phyloP scores from a whole-genome alignment of 108 stramenopile genomes.

The Nitzschia sp. region DNA sequence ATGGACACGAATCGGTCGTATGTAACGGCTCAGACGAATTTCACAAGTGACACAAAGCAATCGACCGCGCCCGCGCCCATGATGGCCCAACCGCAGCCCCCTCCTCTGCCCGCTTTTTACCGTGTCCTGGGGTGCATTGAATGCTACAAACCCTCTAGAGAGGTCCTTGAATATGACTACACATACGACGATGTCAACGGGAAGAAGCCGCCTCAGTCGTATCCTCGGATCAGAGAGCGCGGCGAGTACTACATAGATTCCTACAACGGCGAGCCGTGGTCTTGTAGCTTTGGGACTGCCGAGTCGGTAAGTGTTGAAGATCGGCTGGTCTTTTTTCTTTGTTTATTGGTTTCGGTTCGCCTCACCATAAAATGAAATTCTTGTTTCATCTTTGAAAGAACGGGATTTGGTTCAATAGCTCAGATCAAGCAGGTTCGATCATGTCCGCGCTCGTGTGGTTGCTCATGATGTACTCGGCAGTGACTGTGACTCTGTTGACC shows the following conservation, averaged over 20 bases:
- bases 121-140: constrained; percentile 35
- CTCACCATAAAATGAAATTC: background rate
- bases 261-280: constrained; percentile 63
- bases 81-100: constrained; percentile 37
- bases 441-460: constrained; percentile 71
- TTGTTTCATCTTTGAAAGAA: constrained; percentile 24
- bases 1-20: constrained; percentile 34
- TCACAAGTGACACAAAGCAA: constrained; percentile 13
- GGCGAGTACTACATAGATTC: constrained; percentile 65
- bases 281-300: constrained; percentile 53
- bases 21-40: constrained; percentile 29
- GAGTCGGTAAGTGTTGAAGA: constrained; percentile 44
- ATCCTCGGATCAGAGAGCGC: constrained; percentile 53
- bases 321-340: background rate
- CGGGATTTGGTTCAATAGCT: constrained; percentile 75
- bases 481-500: constrained; percentile 65
- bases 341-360: no score
- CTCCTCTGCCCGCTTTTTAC: constrained; percentile 31
- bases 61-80: constrained; percentile 5
- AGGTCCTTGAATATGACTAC: constrained; percentile 59
- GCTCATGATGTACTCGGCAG: constrained; percentile 57
- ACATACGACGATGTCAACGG: constrained; percentile 39
- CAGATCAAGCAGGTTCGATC: constrained; percentile 71
- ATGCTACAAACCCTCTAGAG: constrained; percentile 38
- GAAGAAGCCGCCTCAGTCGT: constrained; percentile 40